These are phyloP conservation scores for Glycine tomentella DNA, from an alignment of 306 rosid genomes.

Conservation along the genomic window DNA sequence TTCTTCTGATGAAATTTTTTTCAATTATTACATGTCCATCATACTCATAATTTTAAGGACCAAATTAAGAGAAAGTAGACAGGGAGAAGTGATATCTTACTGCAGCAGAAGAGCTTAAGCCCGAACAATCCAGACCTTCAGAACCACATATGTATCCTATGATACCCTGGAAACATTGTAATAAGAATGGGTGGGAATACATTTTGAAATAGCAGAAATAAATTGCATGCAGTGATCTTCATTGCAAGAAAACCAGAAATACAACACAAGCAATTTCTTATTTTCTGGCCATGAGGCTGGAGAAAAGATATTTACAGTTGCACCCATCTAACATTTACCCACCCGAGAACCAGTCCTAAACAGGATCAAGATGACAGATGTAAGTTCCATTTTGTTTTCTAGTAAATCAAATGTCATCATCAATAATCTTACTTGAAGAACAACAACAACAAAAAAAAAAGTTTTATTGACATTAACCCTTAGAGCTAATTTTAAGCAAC, in stretches of 20 bases:
- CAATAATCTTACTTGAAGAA: too few relatives aligned
- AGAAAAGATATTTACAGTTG: constrained; percentile 3
- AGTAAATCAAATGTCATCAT: too few relatives aligned
- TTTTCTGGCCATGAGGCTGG: constrained; percentile 23
- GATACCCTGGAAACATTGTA: constrained; percentile 74
- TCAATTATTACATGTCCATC: constrained; percentile 27
- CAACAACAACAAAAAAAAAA: too few relatives aligned
- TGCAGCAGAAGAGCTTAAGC: constrained; percentile 98
- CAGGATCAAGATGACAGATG: neutral
- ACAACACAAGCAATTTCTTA: constrained; percentile 29
- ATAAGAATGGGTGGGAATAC: constrained; percentile 33
- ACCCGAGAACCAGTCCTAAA: constrained; percentile 30
- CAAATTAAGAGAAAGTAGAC: constrained; percentile 35
- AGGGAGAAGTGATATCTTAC: constrained; percentile 61
- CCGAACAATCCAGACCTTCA: constrained; percentile 90
- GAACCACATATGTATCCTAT: constrained; percentile 78
- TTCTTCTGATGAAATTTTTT: constrained; percentile 35
- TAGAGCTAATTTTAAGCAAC: too few relatives aligned
- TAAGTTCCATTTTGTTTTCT: neutral
- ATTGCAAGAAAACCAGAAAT: constrained; percentile 31
- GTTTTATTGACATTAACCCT: too few relatives aligned
- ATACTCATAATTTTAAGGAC: constrained; percentile 40
- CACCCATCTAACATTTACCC: neutral
- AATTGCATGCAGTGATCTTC: constrained; percentile 23
- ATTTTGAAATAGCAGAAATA: constrained; percentile 34